Evolutionary conservation across 257 asterid genomes (phyloP).

Genomic region (Lavandula angustifolia): DNA sequence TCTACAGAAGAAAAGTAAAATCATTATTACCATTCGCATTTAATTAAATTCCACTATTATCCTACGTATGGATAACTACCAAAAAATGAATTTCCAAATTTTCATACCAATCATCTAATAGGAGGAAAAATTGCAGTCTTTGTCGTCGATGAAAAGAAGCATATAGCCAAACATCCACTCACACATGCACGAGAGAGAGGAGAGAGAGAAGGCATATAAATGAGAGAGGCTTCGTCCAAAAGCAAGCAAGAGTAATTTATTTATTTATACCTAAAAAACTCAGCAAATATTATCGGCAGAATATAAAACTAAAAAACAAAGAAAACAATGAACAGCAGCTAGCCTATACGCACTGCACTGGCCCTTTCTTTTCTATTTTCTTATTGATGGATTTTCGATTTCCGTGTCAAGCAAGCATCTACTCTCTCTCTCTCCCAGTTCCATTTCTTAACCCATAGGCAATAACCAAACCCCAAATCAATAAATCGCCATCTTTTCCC

Average conservation of each 20-base stretch:
- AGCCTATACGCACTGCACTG: conserved; percentile 38
- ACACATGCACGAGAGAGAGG: not conserved
- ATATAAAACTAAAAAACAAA: not conserved
- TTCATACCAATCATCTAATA: no score
- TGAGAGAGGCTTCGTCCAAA: conserved; percentile 42
- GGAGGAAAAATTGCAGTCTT: conserved; percentile 24
- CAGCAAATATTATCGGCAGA: not conserved
- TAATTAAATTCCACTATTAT: not conserved
- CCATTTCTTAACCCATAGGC: conserved; percentile 59
- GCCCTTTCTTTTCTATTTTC: conserved; percentile 6
- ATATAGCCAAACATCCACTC: not conserved
- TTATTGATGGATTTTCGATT: conserved; percentile 64
- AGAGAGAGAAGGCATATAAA: not conserved
- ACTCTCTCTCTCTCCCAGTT: conserved; percentile 30
- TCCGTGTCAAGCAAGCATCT: conserved; percentile 99
- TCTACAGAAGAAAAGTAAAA: not conserved
- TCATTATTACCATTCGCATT: not conserved
- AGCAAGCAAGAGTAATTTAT: conserved; percentile 36
- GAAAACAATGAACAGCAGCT: conserved; percentile 38
- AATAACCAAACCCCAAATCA: conserved; percentile 39
- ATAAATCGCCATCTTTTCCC: conserved; percentile 27
- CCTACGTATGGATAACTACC: not conserved
- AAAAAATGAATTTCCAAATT: no score
- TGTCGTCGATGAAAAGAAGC: conserved; percentile 41
- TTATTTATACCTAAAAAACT: conserved; percentile 27